Conservation (phyloP, 768 basidiomycete genomes). For the Serendipita sp. region DNA sequence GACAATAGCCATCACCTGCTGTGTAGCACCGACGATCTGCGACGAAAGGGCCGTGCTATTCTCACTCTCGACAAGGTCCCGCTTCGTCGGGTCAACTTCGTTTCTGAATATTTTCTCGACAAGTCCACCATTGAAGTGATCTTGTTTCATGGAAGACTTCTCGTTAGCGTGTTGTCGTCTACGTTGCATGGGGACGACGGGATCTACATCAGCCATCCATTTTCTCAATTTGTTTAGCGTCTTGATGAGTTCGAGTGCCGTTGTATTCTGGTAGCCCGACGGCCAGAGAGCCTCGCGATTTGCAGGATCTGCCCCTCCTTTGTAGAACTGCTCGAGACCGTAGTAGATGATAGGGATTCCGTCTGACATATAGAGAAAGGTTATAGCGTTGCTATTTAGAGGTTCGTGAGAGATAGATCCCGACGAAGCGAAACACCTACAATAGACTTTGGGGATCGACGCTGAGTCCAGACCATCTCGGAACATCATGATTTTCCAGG, state of each 20-base stretch:
- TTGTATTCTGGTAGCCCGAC: conserved; percentile 42
- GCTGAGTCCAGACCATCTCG: conserved; percentile 56
- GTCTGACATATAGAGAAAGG: conserved; percentile 58
- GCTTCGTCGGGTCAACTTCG: conserved; percentile 27
- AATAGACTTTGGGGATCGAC: conserved; percentile 58
- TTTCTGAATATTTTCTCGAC: background rate
- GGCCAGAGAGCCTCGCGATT: conserved; percentile 69
- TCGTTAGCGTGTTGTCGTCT: background rate
- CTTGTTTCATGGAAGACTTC: background rate
- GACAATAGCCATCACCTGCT: conserved; percentile 41
- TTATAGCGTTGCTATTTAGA: conserved; percentile 49
- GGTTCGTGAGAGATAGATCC: background rate
- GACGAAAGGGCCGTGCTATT: conserved; percentile 9
- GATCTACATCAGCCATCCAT: background rate
- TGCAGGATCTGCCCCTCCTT: conserved; percentile 50
- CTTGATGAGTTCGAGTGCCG: conserved; percentile 39
- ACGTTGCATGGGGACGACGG: background rate
- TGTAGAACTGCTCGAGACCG: conserved; percentile 61
- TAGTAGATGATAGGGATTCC: conserved; percentile 77
- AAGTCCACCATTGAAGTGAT: background rate
- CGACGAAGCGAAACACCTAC: conserved; percentile 21
- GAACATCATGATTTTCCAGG: conserved; percentile 62
- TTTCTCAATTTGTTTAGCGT: conserved; percentile 39
- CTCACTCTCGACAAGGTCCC: conserved; percentile 24
- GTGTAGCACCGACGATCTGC: conserved; percentile 16